Evolutionary conservation across 2,329 filamentous ascomycete species (phyloP).

Genomic region (Lachnellula willkommii): DNA sequence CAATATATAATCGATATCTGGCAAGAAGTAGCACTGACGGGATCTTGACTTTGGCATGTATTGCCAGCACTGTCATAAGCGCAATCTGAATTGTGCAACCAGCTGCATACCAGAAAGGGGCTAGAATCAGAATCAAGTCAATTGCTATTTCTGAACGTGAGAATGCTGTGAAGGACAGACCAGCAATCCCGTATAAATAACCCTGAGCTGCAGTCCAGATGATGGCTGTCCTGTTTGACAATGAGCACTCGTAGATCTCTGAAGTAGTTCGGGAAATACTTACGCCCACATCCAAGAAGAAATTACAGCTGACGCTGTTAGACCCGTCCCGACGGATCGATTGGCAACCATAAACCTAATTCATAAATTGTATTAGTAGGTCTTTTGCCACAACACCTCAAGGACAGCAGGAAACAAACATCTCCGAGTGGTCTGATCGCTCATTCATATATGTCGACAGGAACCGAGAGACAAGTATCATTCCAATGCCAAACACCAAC

Average conservation of each 20-base stretch:
- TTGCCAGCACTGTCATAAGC: constrained; percentile 80
- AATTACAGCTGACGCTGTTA: constrained; percentile 80
- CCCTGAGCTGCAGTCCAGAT: constrained; percentile 1
- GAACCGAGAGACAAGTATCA: constrained; percentile 39
- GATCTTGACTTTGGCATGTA: constrained; percentile 38
- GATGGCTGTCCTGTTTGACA: not conserved
- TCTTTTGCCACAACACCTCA: constrained; percentile 39
- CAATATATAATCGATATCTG: not conserved
- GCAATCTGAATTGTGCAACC: constrained; percentile 77
- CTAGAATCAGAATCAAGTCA: constrained; percentile 46
- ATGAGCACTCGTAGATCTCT: constrained; percentile 32
- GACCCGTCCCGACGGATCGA: constrained; percentile 76
- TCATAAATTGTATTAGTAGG: constrained; percentile 71
- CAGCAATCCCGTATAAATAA: not conserved
- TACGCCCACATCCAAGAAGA: constrained; percentile 89
- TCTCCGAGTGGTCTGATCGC: constrained; percentile 11
- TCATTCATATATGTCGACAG: not conserved
- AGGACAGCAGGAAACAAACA: constrained; percentile 10
- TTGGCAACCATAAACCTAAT: constrained; percentile 88
- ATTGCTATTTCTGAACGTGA: not conserved
- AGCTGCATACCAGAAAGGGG: constrained; percentile 56
- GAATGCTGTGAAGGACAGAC: not conserved
- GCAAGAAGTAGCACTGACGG: not conserved
- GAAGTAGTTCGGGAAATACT: constrained; percentile 63
- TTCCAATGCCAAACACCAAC: constrained; percentile 57